Conservation (phyloP, 2,329 filamentous ascomycete species). For the Fusarium algeriense region DNA sequence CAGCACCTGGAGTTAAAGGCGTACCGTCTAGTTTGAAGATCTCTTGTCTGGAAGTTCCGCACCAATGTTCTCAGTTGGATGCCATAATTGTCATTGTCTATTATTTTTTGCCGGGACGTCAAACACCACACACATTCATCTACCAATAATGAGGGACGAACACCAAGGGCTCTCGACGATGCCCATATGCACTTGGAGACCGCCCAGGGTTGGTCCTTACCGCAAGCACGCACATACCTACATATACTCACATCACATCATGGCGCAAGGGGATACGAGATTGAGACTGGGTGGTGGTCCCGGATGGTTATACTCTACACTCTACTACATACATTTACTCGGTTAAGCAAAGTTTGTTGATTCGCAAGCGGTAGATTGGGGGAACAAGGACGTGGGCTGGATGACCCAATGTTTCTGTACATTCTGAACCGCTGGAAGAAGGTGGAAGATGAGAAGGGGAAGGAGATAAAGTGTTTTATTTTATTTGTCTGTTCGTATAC, state of each 20-base stretch:
- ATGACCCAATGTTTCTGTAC: slow-evolving; percentile 31
- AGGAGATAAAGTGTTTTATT: slow-evolving; percentile 26
- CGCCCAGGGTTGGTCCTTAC: slow-evolving; percentile 34
- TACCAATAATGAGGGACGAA: slow-evolving; percentile 47
- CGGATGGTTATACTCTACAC: slow-evolving; percentile 40
- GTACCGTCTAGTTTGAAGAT: slow-evolving; percentile 43
- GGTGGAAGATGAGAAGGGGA: not conserved
- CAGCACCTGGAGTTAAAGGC: slow-evolving; percentile 43
- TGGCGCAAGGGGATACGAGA: slow-evolving; percentile 45
- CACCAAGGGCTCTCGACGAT: slow-evolving; percentile 40
- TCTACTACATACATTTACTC: slow-evolving; percentile 45
- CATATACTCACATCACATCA: slow-evolving; percentile 42
- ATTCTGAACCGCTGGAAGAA: slow-evolving; percentile 27
- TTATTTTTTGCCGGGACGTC: slow-evolving; percentile 41
- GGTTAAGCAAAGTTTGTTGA: slow-evolving; percentile 42
- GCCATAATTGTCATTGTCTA: slow-evolving; percentile 46
- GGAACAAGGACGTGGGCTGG: slow-evolving; percentile 35
- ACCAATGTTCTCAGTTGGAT: slow-evolving; percentile 45
- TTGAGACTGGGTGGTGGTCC: slow-evolving; percentile 43
- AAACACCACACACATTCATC: slow-evolving; percentile 42
- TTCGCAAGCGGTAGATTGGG: slow-evolving; percentile 28
- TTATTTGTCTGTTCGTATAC: slow-evolving; percentile 45
- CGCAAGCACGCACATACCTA: slow-evolving; percentile 24
- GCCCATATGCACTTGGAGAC: slow-evolving; percentile 38
- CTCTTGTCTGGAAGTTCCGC: slow-evolving; percentile 41